Percentiles rank a stretch among this genome's conserved stretches.
Conservation (phyloP, 1,284 basidiomycete species). For the Melampsora larici-populina region DNA sequence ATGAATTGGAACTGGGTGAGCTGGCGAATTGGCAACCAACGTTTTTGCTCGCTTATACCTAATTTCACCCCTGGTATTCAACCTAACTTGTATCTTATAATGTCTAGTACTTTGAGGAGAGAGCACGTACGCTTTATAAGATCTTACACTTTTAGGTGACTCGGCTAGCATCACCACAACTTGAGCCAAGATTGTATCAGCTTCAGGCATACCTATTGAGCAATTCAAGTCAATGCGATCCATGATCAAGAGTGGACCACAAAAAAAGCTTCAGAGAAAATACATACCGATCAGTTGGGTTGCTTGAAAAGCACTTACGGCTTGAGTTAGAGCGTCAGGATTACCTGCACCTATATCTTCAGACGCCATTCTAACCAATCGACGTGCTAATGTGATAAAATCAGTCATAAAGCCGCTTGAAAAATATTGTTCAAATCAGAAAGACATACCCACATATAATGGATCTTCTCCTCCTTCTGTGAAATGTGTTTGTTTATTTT, state of each 20-base stretch:
- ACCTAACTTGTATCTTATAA: background rate
- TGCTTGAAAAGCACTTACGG: conserved; percentile 71
- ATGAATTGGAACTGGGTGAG: conserved; percentile 67
- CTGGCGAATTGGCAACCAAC: conserved; percentile 55
- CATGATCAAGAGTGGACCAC: background rate
- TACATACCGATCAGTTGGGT: conserved; percentile 82
- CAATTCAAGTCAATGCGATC: conserved; percentile 57
- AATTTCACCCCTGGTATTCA: background rate
- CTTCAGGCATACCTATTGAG: conserved; percentile 50
- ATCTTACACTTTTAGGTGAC: conserved; percentile 74
- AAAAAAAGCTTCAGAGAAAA: conserved; percentile 35
- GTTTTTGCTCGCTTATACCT: conserved; percentile 60
- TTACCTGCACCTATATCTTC: conserved; percentile 82
- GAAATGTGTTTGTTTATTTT: conserved; percentile 60
- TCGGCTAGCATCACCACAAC: conserved; percentile 76
- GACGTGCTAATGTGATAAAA: conserved; percentile 54
- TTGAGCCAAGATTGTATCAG: conserved; percentile 62
- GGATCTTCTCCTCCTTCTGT: conserved; percentile 82
- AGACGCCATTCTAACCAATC: conserved; percentile 77
- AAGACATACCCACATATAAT: conserved; percentile 71
- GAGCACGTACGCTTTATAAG: conserved; percentile 68
- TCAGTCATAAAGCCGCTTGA: background rate
- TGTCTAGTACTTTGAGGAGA: conserved; percentile 45
- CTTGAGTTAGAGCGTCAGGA: conserved; percentile 57
- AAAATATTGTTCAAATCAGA: background rate